Base-by-base conservation (phyloP, 495 filamentous ascomycete species). In the Xylaria longipes region DNA sequence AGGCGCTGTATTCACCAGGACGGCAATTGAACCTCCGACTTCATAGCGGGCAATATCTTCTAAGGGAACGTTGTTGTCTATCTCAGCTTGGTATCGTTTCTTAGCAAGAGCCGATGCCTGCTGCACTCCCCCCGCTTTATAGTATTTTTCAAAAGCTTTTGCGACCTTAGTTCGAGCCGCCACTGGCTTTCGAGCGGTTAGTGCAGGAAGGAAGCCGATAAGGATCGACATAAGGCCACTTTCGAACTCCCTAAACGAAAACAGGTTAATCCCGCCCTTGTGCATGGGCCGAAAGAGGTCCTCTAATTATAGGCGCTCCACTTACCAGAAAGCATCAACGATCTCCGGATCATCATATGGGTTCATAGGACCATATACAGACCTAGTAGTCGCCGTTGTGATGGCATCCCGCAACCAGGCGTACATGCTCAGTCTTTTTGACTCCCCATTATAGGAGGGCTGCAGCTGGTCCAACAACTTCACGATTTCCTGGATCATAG, bases 281-380 rank as follows among this genome's bases (percentile, higher is more conserved):
- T 57, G 52, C 52, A 57, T 57, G 27, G n/a, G 7, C 5, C 5
- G 7, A n/a, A 7, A 57, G 9, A 29, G 52, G 52, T 52, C 3
- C 3, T 27, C n/a, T n/a, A n/a, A n/a, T n/a, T n/a, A 57, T 9
- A 57, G 27, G 12, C n/a, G 50, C 58, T 25, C 22, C 25, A 54
- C 74, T 74, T 77, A 87, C 85, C 83, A 86, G 67, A 86, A 88
- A 0, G 79, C 82, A 17, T 86, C 78, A 50, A 72, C 72, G 22
- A 86, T 62, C 1, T 65, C 70, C 62, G 71, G 45, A n/a, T 85
- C 76, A 39, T 80, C 76, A 69, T 82, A 88, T 12, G 86, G 87
- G 71, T 87, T 88, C 70, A 79, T 50, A 1, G 81, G 82, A 0
- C 87, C 87, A 71, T 88, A 89, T 0, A 82, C 78, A 7, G 84